A percentile compares a stretch with the other conserved stretches of the same genome.
Evolutionary conservation across 1,284 basidiomycete species (phyloP).

Genomic region (Marasmius oreades): DNA sequence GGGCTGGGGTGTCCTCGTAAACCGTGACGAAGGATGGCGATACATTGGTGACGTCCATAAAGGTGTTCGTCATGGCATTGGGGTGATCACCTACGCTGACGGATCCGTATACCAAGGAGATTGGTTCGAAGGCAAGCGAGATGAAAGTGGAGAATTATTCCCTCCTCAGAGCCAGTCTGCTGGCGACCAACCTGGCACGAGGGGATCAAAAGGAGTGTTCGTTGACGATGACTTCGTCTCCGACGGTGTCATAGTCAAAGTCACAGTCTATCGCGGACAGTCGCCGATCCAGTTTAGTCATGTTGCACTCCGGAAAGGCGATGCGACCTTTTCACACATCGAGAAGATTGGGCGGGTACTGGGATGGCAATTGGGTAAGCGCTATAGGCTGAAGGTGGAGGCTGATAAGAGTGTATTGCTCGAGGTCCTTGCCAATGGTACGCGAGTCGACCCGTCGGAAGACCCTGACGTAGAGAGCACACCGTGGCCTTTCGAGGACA

Average conservation of each 20-base stretch:
- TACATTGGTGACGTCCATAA: neutral
- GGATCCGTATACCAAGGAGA: neutral
- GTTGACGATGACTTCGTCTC: neutral
- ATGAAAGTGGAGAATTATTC: neutral
- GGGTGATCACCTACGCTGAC: neutral
- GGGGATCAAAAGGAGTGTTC: neutral
- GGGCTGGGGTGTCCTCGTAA: slow-evolving; percentile 8
- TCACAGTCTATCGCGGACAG: neutral
- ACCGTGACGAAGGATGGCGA: neutral
- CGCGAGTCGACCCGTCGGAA: neutral
- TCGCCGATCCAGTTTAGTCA: neutral
- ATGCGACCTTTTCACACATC: neutral
- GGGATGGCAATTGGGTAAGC: neutral
- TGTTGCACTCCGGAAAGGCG: neutral
- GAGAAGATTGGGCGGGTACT: neutral
- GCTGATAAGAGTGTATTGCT: neutral
- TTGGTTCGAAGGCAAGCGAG: neutral
- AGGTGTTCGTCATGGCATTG: neutral
- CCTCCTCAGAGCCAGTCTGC: too few relatives aligned
- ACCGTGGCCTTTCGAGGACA: neutral
- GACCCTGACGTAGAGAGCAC: neutral
- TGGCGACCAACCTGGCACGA: neutral
- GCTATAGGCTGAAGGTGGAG: neutral
- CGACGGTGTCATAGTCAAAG: neutral
- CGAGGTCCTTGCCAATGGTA: neutral